A percentile compares a stretch with the other conserved stretches of the same genome.
Evolutionary conservation across 2,329 filamentous ascomycete genomes (phyloP).

Genomic region (Cordyceps fumosorosea): DNA sequence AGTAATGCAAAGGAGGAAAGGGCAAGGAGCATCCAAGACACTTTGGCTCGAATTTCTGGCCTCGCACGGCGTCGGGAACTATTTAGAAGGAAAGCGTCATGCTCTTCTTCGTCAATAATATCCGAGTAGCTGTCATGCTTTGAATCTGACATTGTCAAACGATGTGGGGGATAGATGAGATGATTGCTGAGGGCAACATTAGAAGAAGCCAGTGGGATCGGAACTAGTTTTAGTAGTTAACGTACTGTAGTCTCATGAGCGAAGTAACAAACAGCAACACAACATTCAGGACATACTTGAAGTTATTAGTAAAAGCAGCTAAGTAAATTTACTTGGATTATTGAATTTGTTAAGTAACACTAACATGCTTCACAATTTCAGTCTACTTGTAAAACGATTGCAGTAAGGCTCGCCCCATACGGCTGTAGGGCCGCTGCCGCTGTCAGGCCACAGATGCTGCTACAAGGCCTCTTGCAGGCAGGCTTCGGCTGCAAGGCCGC

Average conservation of each 20-base stretch:
- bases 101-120: not conserved
- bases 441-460: too few species aligned
- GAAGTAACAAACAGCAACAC: not conserved
- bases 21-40: not conserved
- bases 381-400: not conserved
- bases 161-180: not conserved
- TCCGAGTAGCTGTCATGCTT: not conserved
- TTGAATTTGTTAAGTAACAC: not conserved
- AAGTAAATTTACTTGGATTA: not conserved
- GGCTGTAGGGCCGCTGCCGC: too few species aligned
- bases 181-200: not conserved
- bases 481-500: too few species aligned
- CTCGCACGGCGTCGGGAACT: not conserved
- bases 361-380: not conserved
- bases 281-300: not conserved
- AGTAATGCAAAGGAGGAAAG: not conserved
- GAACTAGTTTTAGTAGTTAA: not conserved
- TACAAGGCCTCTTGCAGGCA: too few species aligned
- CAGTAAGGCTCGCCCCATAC: too few species aligned
- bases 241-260: not conserved
- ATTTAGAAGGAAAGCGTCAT: not conserved
- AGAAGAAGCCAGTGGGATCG: not conserved
- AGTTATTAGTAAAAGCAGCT: not conserved
- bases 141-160: not conserved
- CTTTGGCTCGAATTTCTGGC: not conserved